A percentile compares a stretch with the other conserved stretches of the same genome.
These are phyloP conservation scores for Niebla homalea DNA, from an alignment of 495 filamentous ascomycete species.

Conservation along the genomic window DNA sequence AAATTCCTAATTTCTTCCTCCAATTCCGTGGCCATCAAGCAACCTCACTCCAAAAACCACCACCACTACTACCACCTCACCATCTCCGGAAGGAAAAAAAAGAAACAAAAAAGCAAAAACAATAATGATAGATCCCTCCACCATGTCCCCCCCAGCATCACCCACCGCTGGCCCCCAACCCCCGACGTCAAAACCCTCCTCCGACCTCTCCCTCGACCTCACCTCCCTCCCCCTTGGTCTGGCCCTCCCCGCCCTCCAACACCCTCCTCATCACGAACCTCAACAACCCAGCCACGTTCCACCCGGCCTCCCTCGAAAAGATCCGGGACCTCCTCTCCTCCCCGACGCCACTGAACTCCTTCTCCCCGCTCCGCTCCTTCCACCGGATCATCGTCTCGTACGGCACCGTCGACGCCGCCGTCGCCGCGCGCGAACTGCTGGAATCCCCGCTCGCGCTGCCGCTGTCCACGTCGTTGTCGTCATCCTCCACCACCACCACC, in stretches of 20 bases:
- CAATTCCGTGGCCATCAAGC: background rate
- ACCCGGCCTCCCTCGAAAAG: conserved; percentile 54
- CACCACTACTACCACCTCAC: background rate
- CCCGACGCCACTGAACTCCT: conserved; percentile 63
- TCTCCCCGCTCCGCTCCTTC: conserved; percentile 85
- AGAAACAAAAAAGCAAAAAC: background rate
- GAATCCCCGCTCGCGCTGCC: conserved; percentile 38
- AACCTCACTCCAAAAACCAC: background rate
- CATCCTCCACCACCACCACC: background rate
- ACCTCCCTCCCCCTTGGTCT: conserved; percentile 64
- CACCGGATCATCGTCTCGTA: conserved; percentile 88
- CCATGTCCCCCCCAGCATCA: conserved; percentile 11
- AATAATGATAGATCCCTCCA: background rate
- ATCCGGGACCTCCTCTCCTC: conserved; percentile 60
- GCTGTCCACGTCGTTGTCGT: background rate
- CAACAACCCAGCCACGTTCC: conserved; percentile 63
- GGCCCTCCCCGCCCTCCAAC: conserved; percentile 77
- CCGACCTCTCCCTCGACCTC: conserved; percentile 62
- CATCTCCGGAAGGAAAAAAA: background rate
- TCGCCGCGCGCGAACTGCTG: conserved; percentile 53
- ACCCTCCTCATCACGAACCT: conserved; percentile 92
- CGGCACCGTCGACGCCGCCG: conserved; percentile 55
- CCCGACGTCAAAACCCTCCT: conserved; percentile 22
- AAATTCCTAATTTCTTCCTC: no score
- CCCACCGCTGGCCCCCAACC: conserved; percentile 11